Evolutionary conservation across 257 asterid genomes (phyloP).

Genomic region (Paraleonurus japonicus): DNA sequence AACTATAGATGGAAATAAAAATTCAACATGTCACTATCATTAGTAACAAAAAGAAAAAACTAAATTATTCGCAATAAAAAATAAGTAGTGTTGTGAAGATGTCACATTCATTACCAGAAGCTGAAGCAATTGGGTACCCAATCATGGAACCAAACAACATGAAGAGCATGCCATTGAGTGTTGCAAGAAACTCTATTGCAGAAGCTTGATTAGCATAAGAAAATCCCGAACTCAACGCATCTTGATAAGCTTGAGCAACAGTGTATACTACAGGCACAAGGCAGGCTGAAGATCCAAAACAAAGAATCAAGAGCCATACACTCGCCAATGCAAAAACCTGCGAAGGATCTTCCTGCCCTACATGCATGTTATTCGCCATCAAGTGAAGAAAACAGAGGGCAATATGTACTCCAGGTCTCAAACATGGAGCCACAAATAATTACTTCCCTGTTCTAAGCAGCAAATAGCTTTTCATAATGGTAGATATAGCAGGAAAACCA

Average conservation of each 20-base stretch:
- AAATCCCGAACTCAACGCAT: conserved; percentile 56
- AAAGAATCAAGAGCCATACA: conserved; percentile 84
- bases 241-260: conserved; percentile 66
- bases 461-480: not conserved
- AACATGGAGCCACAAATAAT: not conserved
- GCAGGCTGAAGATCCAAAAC: conserved; percentile 78
- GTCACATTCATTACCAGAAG: conserved; percentile 70
- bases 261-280: conserved; percentile 68
- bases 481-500: not conserved
- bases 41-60: not conserved
- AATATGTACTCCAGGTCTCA: not conserved
- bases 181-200: conserved; percentile 51
- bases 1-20: not conserved
- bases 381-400: conserved; percentile 39
- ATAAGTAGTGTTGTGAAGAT: conserved; percentile 16
- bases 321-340: conserved; percentile 92
- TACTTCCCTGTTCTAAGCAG: not conserved
- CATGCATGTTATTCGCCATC: conserved; percentile 64
- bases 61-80: not conserved
- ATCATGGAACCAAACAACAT: conserved; percentile 74
- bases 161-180: conserved; percentile 64
- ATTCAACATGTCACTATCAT: not conserved
- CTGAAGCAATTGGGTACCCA: conserved; percentile 89
- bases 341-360: conserved; percentile 99
- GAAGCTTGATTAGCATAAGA: conserved; percentile 51